A percentile compares a stretch with the other conserved stretches of the same genome.
These are phyloP conservation scores for Rutidosis leptorrhynchoides DNA, from an alignment of 129 eudicot species.

Conservation along the genomic window DNA sequence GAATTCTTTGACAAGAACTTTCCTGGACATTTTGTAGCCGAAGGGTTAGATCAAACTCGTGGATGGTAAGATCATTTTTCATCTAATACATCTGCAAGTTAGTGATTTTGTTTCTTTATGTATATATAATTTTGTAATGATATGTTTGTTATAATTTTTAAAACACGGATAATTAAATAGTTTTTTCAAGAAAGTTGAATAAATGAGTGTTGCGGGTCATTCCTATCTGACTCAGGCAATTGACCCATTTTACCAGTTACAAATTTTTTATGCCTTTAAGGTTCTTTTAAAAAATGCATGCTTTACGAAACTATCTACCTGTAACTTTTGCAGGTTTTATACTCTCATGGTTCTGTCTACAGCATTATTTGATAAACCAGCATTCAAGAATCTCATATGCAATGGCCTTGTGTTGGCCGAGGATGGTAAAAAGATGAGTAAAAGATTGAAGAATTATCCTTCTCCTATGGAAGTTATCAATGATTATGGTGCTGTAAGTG, in stretches of 20 bases:
- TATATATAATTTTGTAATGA: too few relatives aligned
- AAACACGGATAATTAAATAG: not conserved
- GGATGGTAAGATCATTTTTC: conserved; percentile 59
- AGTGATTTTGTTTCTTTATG: not conserved
- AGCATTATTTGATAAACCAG: conserved; percentile 82
- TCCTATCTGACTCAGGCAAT: not conserved
- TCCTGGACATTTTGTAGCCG: conserved; percentile 94
- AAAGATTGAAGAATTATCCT: conserved; percentile 85
- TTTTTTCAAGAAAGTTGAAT: not conserved
- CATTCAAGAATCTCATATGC: conserved; percentile 87
- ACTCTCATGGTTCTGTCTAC: conserved; percentile 93
- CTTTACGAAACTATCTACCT: not conserved
- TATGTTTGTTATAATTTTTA: too few relatives aligned
- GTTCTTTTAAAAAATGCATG: not conserved
- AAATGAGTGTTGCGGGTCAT: not conserved
- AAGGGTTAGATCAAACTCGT: conserved; percentile 95
- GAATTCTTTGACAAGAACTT: conserved; percentile 67
- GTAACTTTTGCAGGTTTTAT: conserved; percentile 55
- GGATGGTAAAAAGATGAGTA: conserved; percentile 96
- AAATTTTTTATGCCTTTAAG: not conserved
- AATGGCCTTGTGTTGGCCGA: conserved; percentile 93
- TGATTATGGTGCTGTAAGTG: conserved; percentile 84
- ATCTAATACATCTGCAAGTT: not conserved
- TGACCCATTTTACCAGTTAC: not conserved
- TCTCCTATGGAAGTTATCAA: conserved; percentile 74